These are phyloP conservation scores for Ustilago shanxiensis DNA, from an alignment of 1,284 basidiomycete species.

Conservation along the genomic window DNA sequence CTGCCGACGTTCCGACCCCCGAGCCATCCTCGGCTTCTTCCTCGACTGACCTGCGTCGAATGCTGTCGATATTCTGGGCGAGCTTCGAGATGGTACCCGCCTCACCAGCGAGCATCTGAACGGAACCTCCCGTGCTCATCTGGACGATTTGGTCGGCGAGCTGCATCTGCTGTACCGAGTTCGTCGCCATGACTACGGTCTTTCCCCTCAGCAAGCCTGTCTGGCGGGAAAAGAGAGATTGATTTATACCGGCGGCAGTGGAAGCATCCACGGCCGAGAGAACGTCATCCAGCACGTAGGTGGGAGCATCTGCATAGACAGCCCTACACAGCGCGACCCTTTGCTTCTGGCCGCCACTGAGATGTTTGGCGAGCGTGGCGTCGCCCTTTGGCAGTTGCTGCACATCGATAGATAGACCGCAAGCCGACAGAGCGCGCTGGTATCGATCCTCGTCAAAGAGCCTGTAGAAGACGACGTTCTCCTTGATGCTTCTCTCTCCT, in stretches of 20 bases:
- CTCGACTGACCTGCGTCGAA: constrained; percentile 12
- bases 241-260: constrained; percentile 26
- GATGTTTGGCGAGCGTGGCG: constrained; percentile 40
- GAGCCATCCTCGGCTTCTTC: not conserved
- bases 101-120: no score
- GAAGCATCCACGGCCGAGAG: constrained; percentile 53
- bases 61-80: constrained; percentile 12
- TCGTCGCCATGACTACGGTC: no score
- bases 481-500: constrained; percentile 37
- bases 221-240: not conserved
- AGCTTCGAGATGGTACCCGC: constrained; percentile 1
- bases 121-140: no score
- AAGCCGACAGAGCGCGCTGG: constrained; percentile 31
- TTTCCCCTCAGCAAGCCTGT: no score
- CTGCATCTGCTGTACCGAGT: no score
- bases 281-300: constrained; percentile 48
- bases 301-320: constrained; percentile 36
- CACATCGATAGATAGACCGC: constrained; percentile 37
- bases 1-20: constrained; percentile 8
- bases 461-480: constrained; percentile 48
- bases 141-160: no score
- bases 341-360: constrained; percentile 55
- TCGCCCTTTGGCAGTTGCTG: constrained; percentile 28
- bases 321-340: constrained; percentile 52
- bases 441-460: constrained; percentile 40